Base-by-base conservation (phyloP, 1,284 basidiomycete species). In the Apiotrichum porosum region DNA sequence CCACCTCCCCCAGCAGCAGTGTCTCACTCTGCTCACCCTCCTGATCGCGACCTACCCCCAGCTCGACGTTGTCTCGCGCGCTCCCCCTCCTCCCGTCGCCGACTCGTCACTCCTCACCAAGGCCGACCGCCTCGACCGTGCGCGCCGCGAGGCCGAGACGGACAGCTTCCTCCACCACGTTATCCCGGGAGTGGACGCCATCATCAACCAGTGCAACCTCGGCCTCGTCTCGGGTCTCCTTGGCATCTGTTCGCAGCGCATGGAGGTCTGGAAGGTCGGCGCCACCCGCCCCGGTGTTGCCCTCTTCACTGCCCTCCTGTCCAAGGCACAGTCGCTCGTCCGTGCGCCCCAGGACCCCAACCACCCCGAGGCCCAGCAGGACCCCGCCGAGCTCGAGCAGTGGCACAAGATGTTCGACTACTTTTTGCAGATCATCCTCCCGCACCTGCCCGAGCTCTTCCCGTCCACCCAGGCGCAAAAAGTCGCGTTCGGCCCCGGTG, bases 11-110 rank as follows among this genome's bases (percentile, higher is more conserved):
- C 79, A 81, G 26, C 80, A 87, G 53, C 86, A 88, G 65, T 84
- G 87, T 74, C 81, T 93, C 42, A 91, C 88, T 15, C 63, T 95
- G 35, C 76, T 97, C 39, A 97, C 92, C 2, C 83, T 98, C 37
- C 80, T 98, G 30, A 84, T 97, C 36, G 93, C 93, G 0, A 92
- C 88, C 58, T 98, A 97, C 75, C 82, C 83, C 49, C 89, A 95
- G 67, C 78, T 98, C 47, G 94, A 97, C 66, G 88, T 95, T 12
- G 84, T 95, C 28, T 78, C 79, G 50, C 77, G 86, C 46, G 85
- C 89, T 1, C 79, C 79, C 39, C 63, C 85, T 36, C 78, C 91
- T 5, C 69, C 73, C 4, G 63, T 68, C 6, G 63, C 70, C 5
- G 70, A 70, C 47, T 45, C 72, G 66, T 78, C n/a, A 56, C 80